Percentiles rank a stretch among this genome's conserved stretches.
Conservation (phyloP, 768 basidiomycete species). For the Naganishia friedmannii region DNA sequence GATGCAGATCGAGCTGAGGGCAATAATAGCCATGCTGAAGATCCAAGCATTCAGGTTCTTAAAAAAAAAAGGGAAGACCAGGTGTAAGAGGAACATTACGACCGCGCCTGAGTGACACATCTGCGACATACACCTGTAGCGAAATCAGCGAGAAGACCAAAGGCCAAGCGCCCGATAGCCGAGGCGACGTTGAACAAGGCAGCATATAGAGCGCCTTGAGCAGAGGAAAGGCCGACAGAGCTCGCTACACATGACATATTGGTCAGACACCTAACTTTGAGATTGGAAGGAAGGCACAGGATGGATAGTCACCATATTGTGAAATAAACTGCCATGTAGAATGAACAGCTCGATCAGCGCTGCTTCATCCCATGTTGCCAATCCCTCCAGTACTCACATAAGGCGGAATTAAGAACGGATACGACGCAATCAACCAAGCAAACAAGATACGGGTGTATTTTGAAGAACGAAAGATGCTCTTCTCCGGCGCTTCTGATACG, state of each 20-base stretch:
- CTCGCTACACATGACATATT: neutral
- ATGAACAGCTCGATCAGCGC: neutral
- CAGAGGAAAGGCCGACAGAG: constrained; percentile 32
- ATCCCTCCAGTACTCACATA: constrained; percentile 27
- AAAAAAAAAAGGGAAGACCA: neutral
- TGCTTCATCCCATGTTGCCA: neutral
- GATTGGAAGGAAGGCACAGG: neutral
- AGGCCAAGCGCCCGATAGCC: constrained; percentile 30
- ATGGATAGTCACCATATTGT: constrained; percentile 20
- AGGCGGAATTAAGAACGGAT: constrained; percentile 37
- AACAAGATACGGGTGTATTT: constrained; percentile 24
- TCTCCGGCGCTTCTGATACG: constrained; percentile 5
- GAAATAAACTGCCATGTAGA: constrained; percentile 1
- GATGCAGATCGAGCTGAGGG: constrained; percentile 31
- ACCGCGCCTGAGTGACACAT: neutral
- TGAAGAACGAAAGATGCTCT: constrained; percentile 32
- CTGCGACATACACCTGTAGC: constrained; percentile 29
- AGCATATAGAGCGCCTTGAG: constrained; percentile 32
- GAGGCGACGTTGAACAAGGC: constrained; percentile 34
- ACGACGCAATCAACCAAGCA: constrained; percentile 32
- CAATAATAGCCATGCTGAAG: constrained; percentile 23
- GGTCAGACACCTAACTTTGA: neutral
- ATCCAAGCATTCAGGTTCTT: constrained; percentile 34
- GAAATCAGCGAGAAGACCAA: constrained; percentile 32
- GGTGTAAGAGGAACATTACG: neutral